Conservation (phyloP, 441 rosid species). For the Biscutella auriculata region DNA sequence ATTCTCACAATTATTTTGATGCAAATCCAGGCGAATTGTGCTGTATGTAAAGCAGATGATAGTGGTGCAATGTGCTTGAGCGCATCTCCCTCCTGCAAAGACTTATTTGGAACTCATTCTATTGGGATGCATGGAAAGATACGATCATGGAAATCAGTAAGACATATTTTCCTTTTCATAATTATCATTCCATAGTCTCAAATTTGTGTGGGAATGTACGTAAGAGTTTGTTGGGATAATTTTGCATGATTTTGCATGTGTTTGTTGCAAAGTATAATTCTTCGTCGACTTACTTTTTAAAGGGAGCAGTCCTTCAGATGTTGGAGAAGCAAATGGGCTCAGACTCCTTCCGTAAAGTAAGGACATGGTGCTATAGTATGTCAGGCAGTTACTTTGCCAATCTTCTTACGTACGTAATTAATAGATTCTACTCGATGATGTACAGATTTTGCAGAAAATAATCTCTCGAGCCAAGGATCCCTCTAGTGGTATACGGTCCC, state of each 20-base stretch:
- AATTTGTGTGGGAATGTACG: not conserved
- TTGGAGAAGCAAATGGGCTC: slow-evolving; percentile 99
- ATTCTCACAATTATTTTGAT: not conserved
- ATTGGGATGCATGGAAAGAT: slow-evolving; percentile 85
- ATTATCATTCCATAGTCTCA: not conserved
- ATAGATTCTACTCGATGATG: slow-evolving; percentile 5
- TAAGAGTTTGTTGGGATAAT: slow-evolving; percentile 4
- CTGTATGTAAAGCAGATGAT: slow-evolving; percentile 93
- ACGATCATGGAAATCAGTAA: slow-evolving; percentile 95
- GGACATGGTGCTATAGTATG: slow-evolving; percentile 14
- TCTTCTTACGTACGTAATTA: not conserved
- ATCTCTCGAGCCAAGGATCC: slow-evolving; percentile 66
- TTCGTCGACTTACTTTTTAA: slow-evolving; percentile 7
- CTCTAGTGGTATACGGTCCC: slow-evolving; percentile 51
- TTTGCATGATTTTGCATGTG: slow-evolving; percentile 2
- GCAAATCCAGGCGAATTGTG: slow-evolving; percentile 71
- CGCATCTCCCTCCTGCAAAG: slow-evolving; percentile 78
- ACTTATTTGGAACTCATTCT: slow-evolving; percentile 73
- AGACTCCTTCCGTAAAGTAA: slow-evolving; percentile 84
- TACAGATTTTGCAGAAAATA: slow-evolving; percentile 87
- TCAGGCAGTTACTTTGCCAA: not conserved
- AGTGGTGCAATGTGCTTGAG: slow-evolving; percentile 80
- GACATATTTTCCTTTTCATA: slow-evolving; percentile 23
- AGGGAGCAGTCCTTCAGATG: slow-evolving; percentile 97
- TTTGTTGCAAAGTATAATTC: slow-evolving; percentile 8